These are phyloP conservation scores for Phytophthora constricta DNA, from an alignment of 352 stramenopile species.

Conservation along the genomic window DNA sequence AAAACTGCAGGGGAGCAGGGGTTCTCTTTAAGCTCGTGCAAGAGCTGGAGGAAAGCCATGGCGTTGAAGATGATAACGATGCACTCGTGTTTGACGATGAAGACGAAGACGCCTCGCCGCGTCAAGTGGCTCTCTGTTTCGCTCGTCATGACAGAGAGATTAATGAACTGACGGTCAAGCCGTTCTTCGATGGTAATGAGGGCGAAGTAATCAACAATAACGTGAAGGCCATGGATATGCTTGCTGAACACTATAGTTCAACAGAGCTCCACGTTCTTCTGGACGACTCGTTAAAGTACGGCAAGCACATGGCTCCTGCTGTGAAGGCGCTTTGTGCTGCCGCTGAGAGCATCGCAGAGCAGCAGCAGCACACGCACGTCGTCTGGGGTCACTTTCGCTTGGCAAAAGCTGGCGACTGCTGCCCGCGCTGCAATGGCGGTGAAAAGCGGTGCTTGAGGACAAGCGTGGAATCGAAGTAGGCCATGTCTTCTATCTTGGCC, in stretches of 20 bases:
- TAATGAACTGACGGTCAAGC: slow-evolving; percentile 77
- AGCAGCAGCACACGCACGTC: slow-evolving; percentile 23
- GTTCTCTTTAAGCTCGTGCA: slow-evolving; percentile 48
- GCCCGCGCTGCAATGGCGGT: slow-evolving; percentile 51
- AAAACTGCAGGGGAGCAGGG: slow-evolving; percentile 16
- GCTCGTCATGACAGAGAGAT: slow-evolving; percentile 63
- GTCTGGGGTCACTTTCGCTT: slow-evolving; percentile 64
- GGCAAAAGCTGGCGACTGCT: slow-evolving; percentile 71
- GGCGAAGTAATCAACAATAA: slow-evolving; percentile 52
- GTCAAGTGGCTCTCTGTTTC: slow-evolving; percentile 58
- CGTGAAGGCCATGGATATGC: slow-evolving; percentile 30
- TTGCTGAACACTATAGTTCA: slow-evolving; percentile 9
- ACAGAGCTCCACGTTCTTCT: slow-evolving; percentile 63
- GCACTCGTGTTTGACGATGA: no score
- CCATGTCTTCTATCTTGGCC: slow-evolving; percentile 90
- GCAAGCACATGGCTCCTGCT: slow-evolving; percentile 14
- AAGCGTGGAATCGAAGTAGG: slow-evolving; percentile 90
- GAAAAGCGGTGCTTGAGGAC: slow-evolving; percentile 50
- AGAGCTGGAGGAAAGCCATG: slow-evolving; percentile 31
- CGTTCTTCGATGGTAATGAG: slow-evolving; percentile 64
- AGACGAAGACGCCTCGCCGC: background rate
- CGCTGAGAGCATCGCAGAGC: slow-evolving; percentile 19
- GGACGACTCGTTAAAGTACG: slow-evolving; percentile 65
- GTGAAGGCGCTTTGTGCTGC: slow-evolving; percentile 29
- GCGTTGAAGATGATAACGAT: slow-evolving; percentile 14